A percentile compares a stretch with the other conserved stretches of the same genome.
These are phyloP conservation scores for Gossypium stocksii DNA, from an alignment of 345 rosid species.

Conservation along the genomic window DNA sequence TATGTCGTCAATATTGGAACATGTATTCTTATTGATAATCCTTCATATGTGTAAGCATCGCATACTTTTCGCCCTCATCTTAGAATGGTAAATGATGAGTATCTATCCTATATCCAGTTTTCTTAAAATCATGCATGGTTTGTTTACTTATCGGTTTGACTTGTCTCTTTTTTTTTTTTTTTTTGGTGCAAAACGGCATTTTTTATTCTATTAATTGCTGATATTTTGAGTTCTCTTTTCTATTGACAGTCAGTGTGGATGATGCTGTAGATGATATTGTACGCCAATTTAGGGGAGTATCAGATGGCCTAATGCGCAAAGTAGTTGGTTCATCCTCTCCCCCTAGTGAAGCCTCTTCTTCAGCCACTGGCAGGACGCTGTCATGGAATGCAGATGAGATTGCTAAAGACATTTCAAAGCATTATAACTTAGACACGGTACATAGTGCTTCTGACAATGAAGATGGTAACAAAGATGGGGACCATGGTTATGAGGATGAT, in stretches of 20 bases:
- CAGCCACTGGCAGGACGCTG: slow-evolving; percentile 34
- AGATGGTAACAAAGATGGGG: slow-evolving; percentile 47
- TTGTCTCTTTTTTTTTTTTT: slow-evolving; percentile 10
- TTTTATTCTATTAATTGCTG: background rate
- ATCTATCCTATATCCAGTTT: background rate
- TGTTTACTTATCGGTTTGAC: background rate
- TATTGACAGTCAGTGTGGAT: slow-evolving; percentile 78
- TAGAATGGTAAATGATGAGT: background rate
- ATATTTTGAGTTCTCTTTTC: background rate
- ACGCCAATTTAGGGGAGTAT: slow-evolving; percentile 88
- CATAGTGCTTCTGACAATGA: slow-evolving; percentile 67
- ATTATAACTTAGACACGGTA: slow-evolving; percentile 32
- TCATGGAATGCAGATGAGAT: slow-evolving; percentile 65
- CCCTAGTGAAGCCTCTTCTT: slow-evolving; percentile 34
- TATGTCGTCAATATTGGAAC: background rate
- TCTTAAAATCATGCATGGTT: background rate
- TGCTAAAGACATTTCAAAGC: slow-evolving; percentile 29
- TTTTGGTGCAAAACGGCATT: background rate
- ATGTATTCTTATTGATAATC: background rate
- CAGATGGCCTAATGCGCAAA: slow-evolving; percentile 84
- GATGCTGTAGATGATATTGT: slow-evolving; percentile 98
- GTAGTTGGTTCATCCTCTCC: slow-evolving; percentile 58
- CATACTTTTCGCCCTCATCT: background rate
- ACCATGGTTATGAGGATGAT: slow-evolving; percentile 39
- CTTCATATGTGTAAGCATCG: background rate